phyloP scores from a whole-genome alignment of 306 rosid species.

The Acacia confusa region DNA sequence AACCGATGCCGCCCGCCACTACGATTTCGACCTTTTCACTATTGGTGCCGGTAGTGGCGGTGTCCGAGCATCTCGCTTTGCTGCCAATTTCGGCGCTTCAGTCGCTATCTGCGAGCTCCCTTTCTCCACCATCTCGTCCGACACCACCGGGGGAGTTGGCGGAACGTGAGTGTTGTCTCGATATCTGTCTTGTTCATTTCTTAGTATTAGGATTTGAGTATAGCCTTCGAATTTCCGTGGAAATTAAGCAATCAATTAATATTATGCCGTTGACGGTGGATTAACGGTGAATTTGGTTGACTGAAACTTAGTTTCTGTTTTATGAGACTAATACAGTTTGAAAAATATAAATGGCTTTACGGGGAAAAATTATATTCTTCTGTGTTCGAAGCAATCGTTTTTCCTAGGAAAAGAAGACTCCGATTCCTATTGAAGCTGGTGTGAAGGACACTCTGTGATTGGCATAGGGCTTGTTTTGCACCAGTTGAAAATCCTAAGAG shows the following conservation, averaged over 20 bases:
- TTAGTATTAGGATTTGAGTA: neutral
- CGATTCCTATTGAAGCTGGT: neutral
- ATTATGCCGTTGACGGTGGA: neutral
- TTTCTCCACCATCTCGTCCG: constrained; percentile 85
- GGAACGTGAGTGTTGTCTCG: constrained; percentile 69
- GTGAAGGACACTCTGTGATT: neutral
- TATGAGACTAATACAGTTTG: neutral
- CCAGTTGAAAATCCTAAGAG: neutral
- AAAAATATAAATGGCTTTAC: neutral
- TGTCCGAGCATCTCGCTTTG: constrained; percentile 85
- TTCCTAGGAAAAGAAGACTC: neutral
- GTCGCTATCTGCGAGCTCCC: constrained; percentile 97
- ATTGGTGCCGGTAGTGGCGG: constrained; percentile 98
- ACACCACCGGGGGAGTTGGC: constrained; percentile 85
- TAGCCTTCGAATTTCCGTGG: neutral
- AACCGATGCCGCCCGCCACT: constrained; percentile 45
- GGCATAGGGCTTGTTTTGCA: neutral
- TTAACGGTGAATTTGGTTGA: neutral
- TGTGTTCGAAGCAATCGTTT: neutral
- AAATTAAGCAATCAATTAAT: neutral
- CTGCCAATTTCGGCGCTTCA: constrained; percentile 69
- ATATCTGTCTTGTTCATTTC: neutral
- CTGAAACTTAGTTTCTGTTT: constrained; percentile 3
- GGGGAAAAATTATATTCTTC: neutral
- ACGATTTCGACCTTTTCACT: constrained; percentile 90